These are phyloP conservation scores for Collybia sordida DNA, from an alignment of 768 basidiomycete genomes.

Conservation along the genomic window DNA sequence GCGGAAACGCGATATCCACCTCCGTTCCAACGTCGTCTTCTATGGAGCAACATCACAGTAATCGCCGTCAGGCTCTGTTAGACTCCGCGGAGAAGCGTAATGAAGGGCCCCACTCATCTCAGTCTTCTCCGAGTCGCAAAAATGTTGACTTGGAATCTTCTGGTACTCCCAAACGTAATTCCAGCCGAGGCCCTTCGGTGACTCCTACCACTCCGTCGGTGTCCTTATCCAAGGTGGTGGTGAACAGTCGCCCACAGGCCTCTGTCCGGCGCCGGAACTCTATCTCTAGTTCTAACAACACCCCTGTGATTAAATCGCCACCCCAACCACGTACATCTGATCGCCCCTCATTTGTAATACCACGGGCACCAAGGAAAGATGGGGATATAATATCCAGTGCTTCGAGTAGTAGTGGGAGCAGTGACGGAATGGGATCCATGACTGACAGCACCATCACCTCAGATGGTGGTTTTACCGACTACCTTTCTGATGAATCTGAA, in stretches of 20 bases:
- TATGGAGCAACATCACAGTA: conserved; percentile 41
- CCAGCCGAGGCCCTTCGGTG: conserved; percentile 43
- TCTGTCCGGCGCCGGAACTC: conserved; percentile 28
- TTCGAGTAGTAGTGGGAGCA: conserved; percentile 62
- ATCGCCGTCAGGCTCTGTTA: conserved; percentile 44
- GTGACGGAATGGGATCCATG: conserved; percentile 61
- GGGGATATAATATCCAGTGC: conserved; percentile 39
- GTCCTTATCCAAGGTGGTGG: conserved; percentile 36
- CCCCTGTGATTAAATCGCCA: conserved; percentile 14
- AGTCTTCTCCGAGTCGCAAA: conserved; percentile 64
- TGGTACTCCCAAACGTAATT: conserved; percentile 42
- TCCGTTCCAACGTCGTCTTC: conserved; percentile 47
- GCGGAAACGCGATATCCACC: conserved; percentile 37
- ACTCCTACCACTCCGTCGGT: conserved; percentile 41
- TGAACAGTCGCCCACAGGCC: conserved; percentile 28
- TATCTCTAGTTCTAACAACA: conserved; percentile 18
- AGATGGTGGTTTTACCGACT: conserved; percentile 87
- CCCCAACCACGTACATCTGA: conserved; percentile 20
- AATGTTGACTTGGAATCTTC: conserved; percentile 54
- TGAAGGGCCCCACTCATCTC: conserved; percentile 48
- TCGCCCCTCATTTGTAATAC: conserved; percentile 25
- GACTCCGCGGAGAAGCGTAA: conserved; percentile 38
- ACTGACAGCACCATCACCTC: conserved; percentile 81
- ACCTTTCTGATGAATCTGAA: conserved; percentile 91
- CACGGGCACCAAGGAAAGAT: conserved; percentile 32